These are phyloP conservation scores for Beauveria caledonica DNA, from an alignment of 2,329 filamentous ascomycete species.

Conservation along the genomic window DNA sequence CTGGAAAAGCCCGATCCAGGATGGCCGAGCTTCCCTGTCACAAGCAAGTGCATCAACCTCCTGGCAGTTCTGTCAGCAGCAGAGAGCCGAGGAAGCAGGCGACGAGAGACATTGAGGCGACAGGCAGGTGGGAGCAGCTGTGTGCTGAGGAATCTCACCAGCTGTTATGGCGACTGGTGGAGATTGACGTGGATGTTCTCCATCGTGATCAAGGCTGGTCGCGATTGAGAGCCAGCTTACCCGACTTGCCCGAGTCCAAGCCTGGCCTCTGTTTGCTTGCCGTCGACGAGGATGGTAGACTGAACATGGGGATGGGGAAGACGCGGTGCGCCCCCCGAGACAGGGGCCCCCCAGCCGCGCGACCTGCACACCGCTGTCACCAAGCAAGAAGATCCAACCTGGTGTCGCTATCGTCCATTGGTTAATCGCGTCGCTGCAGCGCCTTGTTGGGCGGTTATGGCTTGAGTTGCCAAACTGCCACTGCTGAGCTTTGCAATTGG, in stretches of 20 bases:
- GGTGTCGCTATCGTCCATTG: constrained; percentile 10
- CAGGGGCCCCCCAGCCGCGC: constrained; percentile 2
- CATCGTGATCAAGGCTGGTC: constrained; percentile 9
- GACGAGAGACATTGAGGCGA: neutral
- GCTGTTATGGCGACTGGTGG: neutral
- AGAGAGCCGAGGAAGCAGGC: neutral
- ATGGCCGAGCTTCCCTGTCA: neutral
- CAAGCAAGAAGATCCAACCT: constrained; percentile 9
- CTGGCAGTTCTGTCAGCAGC: neutral
- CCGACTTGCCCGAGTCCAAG: constrained; percentile 1
- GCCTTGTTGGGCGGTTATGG: constrained; percentile 42
- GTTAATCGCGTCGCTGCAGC: constrained; percentile 38
- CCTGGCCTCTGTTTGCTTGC: neutral
- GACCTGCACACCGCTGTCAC: constrained; percentile 14
- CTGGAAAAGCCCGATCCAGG: neutral
- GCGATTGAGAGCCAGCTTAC: constrained; percentile 3
- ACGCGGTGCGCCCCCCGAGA: constrained; percentile 21
- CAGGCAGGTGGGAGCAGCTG: neutral
- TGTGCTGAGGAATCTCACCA: neutral
- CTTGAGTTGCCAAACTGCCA: constrained; percentile 28
- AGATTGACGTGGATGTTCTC: constrained; percentile 3
- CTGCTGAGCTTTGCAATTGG: constrained; percentile 36
- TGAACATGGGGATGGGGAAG: constrained; percentile 3
- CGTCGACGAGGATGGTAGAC: neutral
- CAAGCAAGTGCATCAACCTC: neutral